Evolutionary conservation across 441 rosid genomes (phyloP), one percentile per base, ranked within the genome.

Genomic region (Eruca vesicaria): DNA sequence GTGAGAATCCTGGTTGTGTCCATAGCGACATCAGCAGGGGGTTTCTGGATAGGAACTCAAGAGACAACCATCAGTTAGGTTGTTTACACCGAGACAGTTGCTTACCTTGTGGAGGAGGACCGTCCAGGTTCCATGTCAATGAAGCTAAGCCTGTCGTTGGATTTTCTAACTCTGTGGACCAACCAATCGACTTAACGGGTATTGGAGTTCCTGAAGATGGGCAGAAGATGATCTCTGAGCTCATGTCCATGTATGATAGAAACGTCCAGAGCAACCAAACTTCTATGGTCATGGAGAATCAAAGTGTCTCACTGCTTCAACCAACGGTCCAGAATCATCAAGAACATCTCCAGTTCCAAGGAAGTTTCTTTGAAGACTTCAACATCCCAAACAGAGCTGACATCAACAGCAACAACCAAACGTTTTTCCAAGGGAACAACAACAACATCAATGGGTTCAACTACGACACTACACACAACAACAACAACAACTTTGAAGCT

Each of bases 121-220:
- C 79, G 31, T 79, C 95, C 15, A 84, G 77, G 76, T 89, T 84
- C 41, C 90, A 82, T 70, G 82, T 84, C 19, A 81, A 78, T 71
- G 93, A 90, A 63, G 86, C 87, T 5, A 87, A 88, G 77, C 97
- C 92, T 6, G 84, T 84, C 0, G 79, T 82, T 80, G 74, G 85
- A 9, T 81, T 77, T 68, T 75, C 77, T 33, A 82, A 78, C 64
- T 20, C 85, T 0, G 68, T 73, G 3, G 64, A 84, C 5, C 69
- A 89, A n/a, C 53, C 86, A 10, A 81, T 89, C 1, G 87, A 89
- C 80, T 83, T 90, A 56, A 77, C 90, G 0, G 90, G 84, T 53
- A 70, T 79, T 10, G 86, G 90, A 67, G 92, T 92, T 79, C 95
- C 99, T 29, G 97, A 89, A 77, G 97, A 92, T 18, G 99, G 96